phyloP scores from a whole-genome alignment of 306 rosid genomes.

The Canavalia gladiata region DNA sequence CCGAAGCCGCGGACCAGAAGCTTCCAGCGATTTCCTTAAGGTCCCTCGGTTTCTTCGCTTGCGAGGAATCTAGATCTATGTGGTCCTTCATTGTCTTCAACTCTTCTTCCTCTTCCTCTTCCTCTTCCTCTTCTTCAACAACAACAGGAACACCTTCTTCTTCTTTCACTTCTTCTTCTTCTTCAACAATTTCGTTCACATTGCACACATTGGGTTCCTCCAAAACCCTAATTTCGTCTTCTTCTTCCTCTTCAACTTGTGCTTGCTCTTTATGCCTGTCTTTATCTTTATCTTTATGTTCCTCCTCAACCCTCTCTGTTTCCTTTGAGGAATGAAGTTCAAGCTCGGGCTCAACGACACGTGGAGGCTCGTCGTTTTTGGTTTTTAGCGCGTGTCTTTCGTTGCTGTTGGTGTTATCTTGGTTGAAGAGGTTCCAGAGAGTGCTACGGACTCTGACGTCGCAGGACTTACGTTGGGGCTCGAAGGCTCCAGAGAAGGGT shows the following conservation, averaged over 20 bases:
- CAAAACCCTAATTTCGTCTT: slow-evolving; percentile 48
- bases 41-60: slow-evolving; percentile 67
- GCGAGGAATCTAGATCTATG: slow-evolving; percentile 77
- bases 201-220: slow-evolving; percentile 51
- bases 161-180: slow-evolving; percentile 35
- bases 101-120: slow-evolving; percentile 54
- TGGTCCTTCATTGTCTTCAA: slow-evolving; percentile 85
- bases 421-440: slow-evolving; percentile 66
- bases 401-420: slow-evolving; percentile 60
- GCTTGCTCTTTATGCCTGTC: slow-evolving; percentile 45
- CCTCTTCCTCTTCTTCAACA: slow-evolving; percentile 47
- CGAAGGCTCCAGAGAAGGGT: slow-evolving; percentile 75
- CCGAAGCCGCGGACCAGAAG: slow-evolving; percentile 93
- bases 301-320: slow-evolving; percentile 35
- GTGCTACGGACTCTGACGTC: slow-evolving; percentile 85
- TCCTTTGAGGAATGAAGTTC: slow-evolving; percentile 8
- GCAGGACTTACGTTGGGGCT: slow-evolving; percentile 92
- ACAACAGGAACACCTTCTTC: slow-evolving; percentile 54
- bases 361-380: slow-evolving; percentile 5
- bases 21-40: slow-evolving; percentile 89
- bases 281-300: not conserved
- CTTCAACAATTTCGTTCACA: slow-evolving; percentile 64
- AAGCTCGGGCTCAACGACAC: not conserved
- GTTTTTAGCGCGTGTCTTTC: too few relatives aligned
- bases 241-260: slow-evolving; percentile 51